These are phyloP conservation scores for Ogataea methanolica DNA, from an alignment of 805 yeast genomes.

Conservation along the genomic window DNA sequence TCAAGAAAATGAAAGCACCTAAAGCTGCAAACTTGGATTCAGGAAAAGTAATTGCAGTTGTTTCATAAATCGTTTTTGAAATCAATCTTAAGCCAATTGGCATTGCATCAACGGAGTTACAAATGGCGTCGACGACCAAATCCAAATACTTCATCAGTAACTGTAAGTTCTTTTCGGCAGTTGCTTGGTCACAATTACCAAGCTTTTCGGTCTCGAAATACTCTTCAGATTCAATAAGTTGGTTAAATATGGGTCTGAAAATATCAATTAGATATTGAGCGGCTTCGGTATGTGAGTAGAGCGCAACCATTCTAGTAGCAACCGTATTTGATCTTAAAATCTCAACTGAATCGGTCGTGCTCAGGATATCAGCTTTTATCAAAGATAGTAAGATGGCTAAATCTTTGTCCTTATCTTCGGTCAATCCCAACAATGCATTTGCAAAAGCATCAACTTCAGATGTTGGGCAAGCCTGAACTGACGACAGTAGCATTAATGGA, in stretches of 20 bases:
- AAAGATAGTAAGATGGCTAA: slow-evolving; percentile 47
- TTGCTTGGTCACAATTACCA: slow-evolving; percentile 22
- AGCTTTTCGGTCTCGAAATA: slow-evolving; percentile 63
- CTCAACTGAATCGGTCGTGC: slow-evolving; percentile 60
- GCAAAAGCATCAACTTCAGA: slow-evolving; percentile 70
- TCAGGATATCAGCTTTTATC: slow-evolving; percentile 57
- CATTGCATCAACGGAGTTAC: slow-evolving; percentile 47
- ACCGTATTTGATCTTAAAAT: slow-evolving; percentile 77
- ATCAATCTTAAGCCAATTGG: slow-evolving; percentile 73
- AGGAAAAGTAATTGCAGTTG: slow-evolving; percentile 59
- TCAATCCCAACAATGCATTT: slow-evolving; percentile 53
- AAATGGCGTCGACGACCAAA: slow-evolving; percentile 55
- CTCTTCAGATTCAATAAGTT: slow-evolving; percentile 43
- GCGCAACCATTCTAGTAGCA: slow-evolving; percentile 70
- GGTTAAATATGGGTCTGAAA: slow-evolving; percentile 52
- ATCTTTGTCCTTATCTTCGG: slow-evolving; percentile 36
- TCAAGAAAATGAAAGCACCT: slow-evolving; percentile 80
- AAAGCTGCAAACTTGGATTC: slow-evolving; percentile 66
- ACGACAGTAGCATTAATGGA: slow-evolving; percentile 43
- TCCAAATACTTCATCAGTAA: slow-evolving; percentile 54
- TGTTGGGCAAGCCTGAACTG: slow-evolving; percentile 60
- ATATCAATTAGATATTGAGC: slow-evolving; percentile 48
- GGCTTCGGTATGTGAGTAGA: slow-evolving; percentile 68
- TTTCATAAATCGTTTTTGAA: slow-evolving; percentile 57
- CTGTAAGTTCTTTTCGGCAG: slow-evolving; percentile 37